Base-by-base conservation (phyloP, 139 green algal genomes). In the Auxenochlorella pyrenoidosa region DNA sequence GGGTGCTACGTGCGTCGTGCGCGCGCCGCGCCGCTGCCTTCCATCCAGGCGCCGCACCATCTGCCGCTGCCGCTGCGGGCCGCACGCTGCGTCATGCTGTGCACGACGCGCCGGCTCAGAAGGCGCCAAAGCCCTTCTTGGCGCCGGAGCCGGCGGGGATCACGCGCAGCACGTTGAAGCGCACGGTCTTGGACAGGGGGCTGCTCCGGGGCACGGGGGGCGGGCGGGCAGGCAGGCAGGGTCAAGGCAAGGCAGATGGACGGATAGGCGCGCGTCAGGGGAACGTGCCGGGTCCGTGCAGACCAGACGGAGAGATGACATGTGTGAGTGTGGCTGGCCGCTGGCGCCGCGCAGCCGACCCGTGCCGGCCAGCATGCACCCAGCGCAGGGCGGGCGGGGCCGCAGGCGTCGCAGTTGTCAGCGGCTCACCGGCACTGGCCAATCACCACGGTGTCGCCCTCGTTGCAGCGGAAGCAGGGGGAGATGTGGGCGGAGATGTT, bases 131-230 rank as follows among this genome's bases (percentile, higher is more conserved):
- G 88, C 91, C 93, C 94, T 98, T 98, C 93, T 98, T 98, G 77
- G 84, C 89, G 75, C 72, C 87, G 12, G 94, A 89, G 38, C 96
- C 96, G 30, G 91, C 85, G 36, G 97, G 95, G 73, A 96, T 96
- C 32, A 99, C 97, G 47, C 96, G 95, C 87, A 99, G 93, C 87
- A 99, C 97, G 90, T 99, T 99, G 96, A 99, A 99, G 38, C 97
- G 94, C 87, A 99, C 97, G 26, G 97, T 99, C 97, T 99, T 99
- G 82, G 96, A 98, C 87, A 99, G 95, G 15, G 97, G 97, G 87
- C 97, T 96, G 94, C 91, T 6, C 47, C 8, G 91, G 32, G 16
- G 43, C 1, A 41, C 3, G 51, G n/a, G 28, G 34, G 34, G 34
- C 28, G 34, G 34, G 34, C 28, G 72, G 72, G 38, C 38, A 54